Conservation (phyloP, 768 basidiomycete genomes). For the Mycena metata region DNA sequence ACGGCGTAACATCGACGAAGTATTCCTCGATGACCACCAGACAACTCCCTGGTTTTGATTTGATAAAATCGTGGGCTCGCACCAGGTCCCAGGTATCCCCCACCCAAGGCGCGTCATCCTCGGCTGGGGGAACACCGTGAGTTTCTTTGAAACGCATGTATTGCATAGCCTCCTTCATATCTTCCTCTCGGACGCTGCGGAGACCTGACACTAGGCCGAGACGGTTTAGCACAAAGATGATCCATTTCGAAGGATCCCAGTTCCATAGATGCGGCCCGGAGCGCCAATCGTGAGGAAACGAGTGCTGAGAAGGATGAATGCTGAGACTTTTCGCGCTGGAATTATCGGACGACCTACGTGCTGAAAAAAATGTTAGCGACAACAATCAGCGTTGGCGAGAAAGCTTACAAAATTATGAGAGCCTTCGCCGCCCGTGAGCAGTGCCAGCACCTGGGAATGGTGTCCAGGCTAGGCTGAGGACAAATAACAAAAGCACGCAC, state of each 20-base stretch:
- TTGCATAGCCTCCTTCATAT: constrained; percentile 60
- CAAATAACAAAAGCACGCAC: constrained; percentile 52
- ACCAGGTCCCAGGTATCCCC: constrained; percentile 58
- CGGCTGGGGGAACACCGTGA: constrained; percentile 31
- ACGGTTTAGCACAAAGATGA: constrained; percentile 66
- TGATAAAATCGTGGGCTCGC: constrained; percentile 51
- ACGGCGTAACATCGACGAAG: constrained; percentile 71
- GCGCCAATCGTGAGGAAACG: constrained; percentile 84
- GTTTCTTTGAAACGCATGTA: constrained; percentile 63
- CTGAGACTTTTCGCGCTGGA: constrained; percentile 5
- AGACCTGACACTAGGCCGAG: constrained; percentile 63
- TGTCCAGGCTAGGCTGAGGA: neutral
- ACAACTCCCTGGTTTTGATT: constrained; percentile 53
- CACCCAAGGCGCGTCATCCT: constrained; percentile 47
- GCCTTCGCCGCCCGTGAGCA: constrained; percentile 82
- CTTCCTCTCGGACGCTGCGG: constrained; percentile 62
- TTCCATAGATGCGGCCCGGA: constrained; percentile 71
- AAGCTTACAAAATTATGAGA: constrained; percentile 80
- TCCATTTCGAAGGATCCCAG: constrained; percentile 90
- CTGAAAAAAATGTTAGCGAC: constrained; percentile 44
- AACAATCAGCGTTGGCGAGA: neutral
- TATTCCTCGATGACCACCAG: constrained; percentile 72
- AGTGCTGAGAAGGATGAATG: constrained; percentile 59
- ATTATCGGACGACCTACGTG: constrained; percentile 53
- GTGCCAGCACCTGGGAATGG: constrained; percentile 67